Percentiles rank a stretch among this genome's conserved stretches.
phyloP scores from a whole-genome alignment of 2,329 filamentous ascomycete species.

The Fusarium coffeatum region DNA sequence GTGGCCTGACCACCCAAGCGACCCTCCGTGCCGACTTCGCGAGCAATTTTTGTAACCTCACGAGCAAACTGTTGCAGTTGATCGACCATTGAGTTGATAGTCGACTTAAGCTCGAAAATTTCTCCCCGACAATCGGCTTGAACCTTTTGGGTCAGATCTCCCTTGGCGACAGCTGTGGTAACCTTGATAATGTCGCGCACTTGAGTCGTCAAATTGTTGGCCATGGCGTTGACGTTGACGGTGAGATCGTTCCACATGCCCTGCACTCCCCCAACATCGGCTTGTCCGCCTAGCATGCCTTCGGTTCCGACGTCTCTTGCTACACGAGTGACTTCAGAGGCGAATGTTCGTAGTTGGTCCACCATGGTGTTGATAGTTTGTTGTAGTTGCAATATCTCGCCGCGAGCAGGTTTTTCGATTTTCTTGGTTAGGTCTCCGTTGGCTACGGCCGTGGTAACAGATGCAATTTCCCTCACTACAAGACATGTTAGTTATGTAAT shows the following conservation, averaged over 20 bases:
- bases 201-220: conserved; percentile 86
- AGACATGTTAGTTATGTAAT: conserved; percentile 23
- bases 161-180: conserved; percentile 78
- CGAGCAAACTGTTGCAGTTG: conserved; percentile 96
- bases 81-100: conserved; percentile 99
- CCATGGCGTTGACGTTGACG: conserved; percentile 89
- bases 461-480: conserved; percentile 82
- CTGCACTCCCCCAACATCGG: conserved; percentile 84
- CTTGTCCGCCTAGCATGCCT: conserved; percentile 84
- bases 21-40: conserved; percentile 96
- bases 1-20: conserved; percentile 94
- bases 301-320: conserved; percentile 87
- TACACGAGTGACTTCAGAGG: conserved; percentile 84
- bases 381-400: conserved; percentile 84
- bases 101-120: conserved; percentile 94
- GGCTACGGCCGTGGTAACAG: conserved; percentile 84
- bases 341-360: conserved; percentile 84
- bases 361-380: conserved; percentile 93
- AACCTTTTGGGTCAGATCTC: conserved; percentile 96
- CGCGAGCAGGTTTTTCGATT: conserved; percentile 82
- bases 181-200: conserved; percentile 94
- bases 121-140: conserved; percentile 92
- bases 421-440: conserved; percentile 87
- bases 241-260: conserved; percentile 92
- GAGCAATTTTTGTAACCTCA: conserved; percentile 95